These are phyloP conservation scores for Pichia sp. DNA, from an alignment of 1,139 yeast species.

Conservation along the genomic window DNA sequence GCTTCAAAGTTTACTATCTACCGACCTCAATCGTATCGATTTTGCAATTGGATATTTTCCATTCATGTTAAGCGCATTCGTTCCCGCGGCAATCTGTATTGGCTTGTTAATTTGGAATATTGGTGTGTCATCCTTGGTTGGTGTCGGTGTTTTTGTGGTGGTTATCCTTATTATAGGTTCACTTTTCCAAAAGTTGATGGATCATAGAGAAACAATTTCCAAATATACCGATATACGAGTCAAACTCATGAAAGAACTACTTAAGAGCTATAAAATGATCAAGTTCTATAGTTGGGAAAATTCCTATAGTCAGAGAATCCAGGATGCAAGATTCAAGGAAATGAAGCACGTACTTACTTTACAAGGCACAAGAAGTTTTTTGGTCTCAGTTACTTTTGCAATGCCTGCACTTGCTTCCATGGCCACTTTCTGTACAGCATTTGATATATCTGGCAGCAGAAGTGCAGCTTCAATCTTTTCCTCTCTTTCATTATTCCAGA, in stretches of 20 bases:
- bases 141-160: conserved; percentile 47
- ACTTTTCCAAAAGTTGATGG: conserved; percentile 34
- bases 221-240: conserved; percentile 39
- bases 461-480: conserved; percentile 70
- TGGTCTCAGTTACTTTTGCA: conserved; percentile 37
- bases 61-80: conserved; percentile 57
- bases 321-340: conserved; percentile 35
- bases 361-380: conserved; percentile 36
- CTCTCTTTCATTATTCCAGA: conserved; percentile 67
- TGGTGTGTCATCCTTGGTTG: conserved; percentile 67
- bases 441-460: conserved; percentile 42
- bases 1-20: conserved; percentile 65
- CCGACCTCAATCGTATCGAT: conserved; percentile 73
- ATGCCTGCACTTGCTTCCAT: conserved; percentile 40
- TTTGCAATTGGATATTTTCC: conserved; percentile 68
- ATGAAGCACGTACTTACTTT: conserved; percentile 34
- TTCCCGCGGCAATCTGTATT: conserved; percentile 48
- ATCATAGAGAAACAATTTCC: conserved; percentile 38
- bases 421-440: conserved; percentile 63
- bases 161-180: conserved; percentile 26
- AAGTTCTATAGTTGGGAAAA: conserved; percentile 47
- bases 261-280: conserved; percentile 40
- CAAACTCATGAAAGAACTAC: conserved; percentile 36
- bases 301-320: conserved; percentile 35
- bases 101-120: conserved; percentile 61